Evolutionary conservation across 345 rosid genomes (phyloP), one percentile per base, ranked within the genome.

Genomic region (Ceriops zippeliana): DNA sequence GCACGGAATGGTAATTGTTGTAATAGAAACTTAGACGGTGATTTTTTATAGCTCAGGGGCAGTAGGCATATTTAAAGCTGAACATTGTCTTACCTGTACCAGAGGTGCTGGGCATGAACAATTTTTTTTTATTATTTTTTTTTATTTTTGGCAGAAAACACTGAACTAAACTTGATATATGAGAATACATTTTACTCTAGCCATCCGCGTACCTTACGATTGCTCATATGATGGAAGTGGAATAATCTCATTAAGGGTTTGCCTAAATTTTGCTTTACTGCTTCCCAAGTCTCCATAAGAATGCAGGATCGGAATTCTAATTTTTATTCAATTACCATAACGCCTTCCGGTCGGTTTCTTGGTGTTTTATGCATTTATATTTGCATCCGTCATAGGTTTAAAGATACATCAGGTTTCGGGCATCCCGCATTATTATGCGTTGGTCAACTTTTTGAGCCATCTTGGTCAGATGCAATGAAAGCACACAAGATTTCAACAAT

Each of bases 31-130:
- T 61, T 73, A 47, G 53, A 74, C 32, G 72, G 74, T 19, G 68
- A 57, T 24, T n/a, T 73, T 53, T 24, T 70, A 78, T 57, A 74
- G 76, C 70, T 75, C 85, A 7, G 81, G 80, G 65, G 81, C 85
- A 26, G 85, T 87, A 17, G 95, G 95, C 67, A 87, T 85, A 68
- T 89, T 87, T 74, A 83, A 89, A 61, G 75, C 81, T 66, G 80
- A 76, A 20, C 86, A 89, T 52, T 15, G 57, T 78, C 58, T 75
- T 74, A 27, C 78, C 78, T 71, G 52, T 24, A 1, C 42, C 72
- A 13, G 70, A 54, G 64, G n/a, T 68, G 67, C 68, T 74, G 4
- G 76, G 64, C 37, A 86, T 73, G 65, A 24, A 54, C 26, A 22
- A 22, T 24, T 24, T 24, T 24, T 24, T 24, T 24, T n/a, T n/a